Conservation (phyloP, 768 basidiomycete genomes). For the Lactifluus subvellereus region DNA sequence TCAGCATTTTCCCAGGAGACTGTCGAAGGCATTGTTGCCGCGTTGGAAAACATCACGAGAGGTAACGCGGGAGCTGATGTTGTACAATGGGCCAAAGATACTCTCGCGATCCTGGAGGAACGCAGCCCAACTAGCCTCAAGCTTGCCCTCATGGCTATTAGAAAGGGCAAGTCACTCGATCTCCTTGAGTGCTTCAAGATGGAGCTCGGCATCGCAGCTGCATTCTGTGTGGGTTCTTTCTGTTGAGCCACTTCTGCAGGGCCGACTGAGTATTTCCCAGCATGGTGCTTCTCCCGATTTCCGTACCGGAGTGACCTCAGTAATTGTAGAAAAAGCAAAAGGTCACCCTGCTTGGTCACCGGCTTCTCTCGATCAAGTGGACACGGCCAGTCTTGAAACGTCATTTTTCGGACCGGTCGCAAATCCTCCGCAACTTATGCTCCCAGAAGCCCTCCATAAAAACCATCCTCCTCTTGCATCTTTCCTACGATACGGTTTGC, state of each 20-base stretch:
- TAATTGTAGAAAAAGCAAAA: conserved; percentile 49
- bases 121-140: conserved; percentile 92
- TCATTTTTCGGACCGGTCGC: conserved; percentile 64
- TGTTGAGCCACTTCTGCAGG: not conserved
- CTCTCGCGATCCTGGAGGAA: conserved; percentile 52
- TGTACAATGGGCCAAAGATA: conserved; percentile 67
- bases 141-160: conserved; percentile 77
- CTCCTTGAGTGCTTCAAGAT: conserved; percentile 68
- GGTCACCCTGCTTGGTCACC: conserved; percentile 70
- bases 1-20: conserved; percentile 61
- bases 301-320: conserved; percentile 66
- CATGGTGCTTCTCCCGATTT: conserved; percentile 80
- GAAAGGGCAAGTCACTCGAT: conserved; percentile 56
- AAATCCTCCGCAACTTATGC: conserved; percentile 27
- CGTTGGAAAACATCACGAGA: conserved; percentile 41
- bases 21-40: conserved; percentile 65
- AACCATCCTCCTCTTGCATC: conserved; percentile 24
- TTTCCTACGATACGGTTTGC: conserved; percentile 51
- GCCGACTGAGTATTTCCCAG: conserved; percentile 35
- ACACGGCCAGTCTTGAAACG: conserved; percentile 44
- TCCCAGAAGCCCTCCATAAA: conserved; percentile 25
- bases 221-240: conserved; percentile 68
- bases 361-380: conserved; percentile 51
- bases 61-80: conserved; percentile 41
- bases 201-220: conserved; percentile 85